Conservation (phyloP, 352 stramenopile genomes). For the Blastocystis sp. region DNA sequence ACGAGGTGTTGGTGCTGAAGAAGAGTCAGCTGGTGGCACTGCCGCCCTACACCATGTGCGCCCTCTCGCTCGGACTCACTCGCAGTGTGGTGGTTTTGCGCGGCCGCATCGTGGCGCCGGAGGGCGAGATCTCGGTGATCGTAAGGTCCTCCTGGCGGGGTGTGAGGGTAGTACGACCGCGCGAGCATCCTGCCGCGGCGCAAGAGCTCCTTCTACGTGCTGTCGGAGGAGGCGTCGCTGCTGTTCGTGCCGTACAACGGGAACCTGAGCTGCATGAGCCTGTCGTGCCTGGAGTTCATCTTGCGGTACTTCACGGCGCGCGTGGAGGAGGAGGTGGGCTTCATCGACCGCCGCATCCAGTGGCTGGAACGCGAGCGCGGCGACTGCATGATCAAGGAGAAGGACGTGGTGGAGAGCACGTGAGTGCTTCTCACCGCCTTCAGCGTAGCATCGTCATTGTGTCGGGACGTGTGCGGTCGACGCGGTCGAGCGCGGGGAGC, state of each 20-base stretch:
- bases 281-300: constrained; percentile 17
- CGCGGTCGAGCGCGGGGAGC: background rate
- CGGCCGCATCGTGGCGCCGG: constrained; percentile 13
- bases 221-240: constrained; percentile 19
- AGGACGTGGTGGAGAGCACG: constrained; percentile 11
- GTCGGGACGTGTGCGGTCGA: constrained; percentile 41
- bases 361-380: constrained; percentile 39
- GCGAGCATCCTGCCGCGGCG: background rate
- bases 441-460: constrained; percentile 26
- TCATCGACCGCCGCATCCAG: constrained; percentile 1
- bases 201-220: constrained; percentile 36
- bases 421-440: background rate
- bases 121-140: constrained; percentile 41
- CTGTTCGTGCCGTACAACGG: constrained; percentile 49
- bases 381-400: constrained; percentile 9
- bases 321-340: background rate
- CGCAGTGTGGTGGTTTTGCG: constrained; percentile 20
- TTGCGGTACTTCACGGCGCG: constrained; percentile 13
- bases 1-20: background rate
- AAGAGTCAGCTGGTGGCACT: constrained; percentile 47
- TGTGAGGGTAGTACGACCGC: constrained; percentile 25
- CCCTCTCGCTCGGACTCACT: background rate
- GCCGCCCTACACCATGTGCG: constrained; percentile 40
- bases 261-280: background rate
- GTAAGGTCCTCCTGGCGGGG: background rate